Percentiles rank a stretch among this genome's conserved stretches.
These are phyloP conservation scores for Eucalyptus lansdowneana DNA, from an alignment of 345 rosid genomes.

Conservation along the genomic window DNA sequence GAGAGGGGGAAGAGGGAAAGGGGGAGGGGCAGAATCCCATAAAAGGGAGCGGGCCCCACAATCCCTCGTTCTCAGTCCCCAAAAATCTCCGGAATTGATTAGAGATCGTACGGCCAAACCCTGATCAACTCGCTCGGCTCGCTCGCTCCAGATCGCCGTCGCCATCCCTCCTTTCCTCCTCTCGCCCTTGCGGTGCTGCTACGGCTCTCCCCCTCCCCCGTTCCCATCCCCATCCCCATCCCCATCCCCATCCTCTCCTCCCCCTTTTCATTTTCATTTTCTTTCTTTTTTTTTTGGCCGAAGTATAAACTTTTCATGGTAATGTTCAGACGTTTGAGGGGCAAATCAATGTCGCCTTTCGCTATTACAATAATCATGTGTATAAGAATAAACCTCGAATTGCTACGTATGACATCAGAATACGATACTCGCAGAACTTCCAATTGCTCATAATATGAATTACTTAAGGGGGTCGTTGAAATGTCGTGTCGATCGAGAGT, in stretches of 20 bases:
- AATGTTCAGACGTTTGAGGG: neutral
- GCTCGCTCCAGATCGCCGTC: neutral
- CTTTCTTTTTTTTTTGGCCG: neutral
- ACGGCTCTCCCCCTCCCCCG: constrained; percentile 22
- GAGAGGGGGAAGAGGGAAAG: neutral
- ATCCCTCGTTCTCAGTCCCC: neutral
- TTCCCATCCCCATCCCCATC: neutral
- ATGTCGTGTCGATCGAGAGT: neutral
- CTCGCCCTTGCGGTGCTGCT: constrained; percentile 37
- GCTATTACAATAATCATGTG: neutral
- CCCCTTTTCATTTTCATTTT: neutral
- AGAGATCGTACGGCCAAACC: neutral
- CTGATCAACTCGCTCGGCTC: neutral
- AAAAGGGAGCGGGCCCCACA: neutral
- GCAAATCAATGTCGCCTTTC: too few species aligned
- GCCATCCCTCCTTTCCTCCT: constrained; percentile 1
- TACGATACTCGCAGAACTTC: fast-evolving
- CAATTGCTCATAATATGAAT: neutral
- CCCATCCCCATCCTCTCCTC: neutral
- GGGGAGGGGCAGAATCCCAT: neutral
- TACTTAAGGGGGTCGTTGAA: fast-evolving
- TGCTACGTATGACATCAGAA: fast-evolving
- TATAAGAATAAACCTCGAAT: fast-evolving
- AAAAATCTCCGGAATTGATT: neutral
- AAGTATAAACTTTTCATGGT: neutral